Conservation (phyloP, 2,329 filamentous ascomycete genomes). For the Xylaria polymorpha region DNA sequence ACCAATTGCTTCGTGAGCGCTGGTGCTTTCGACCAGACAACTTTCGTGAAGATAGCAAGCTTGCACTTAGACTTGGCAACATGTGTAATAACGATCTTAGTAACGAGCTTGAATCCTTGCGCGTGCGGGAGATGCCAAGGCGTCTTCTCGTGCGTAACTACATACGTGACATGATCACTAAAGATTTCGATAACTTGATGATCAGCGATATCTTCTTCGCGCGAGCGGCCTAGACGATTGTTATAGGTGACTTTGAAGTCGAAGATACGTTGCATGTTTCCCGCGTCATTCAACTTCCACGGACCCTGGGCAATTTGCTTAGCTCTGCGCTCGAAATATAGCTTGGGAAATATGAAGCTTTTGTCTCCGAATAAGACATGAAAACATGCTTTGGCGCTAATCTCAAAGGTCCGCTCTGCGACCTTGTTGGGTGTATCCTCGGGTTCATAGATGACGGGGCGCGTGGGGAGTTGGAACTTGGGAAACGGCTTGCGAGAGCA, state of each 20-base stretch:
- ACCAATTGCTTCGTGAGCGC: conserved; percentile 70
- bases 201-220: conserved; percentile 75
- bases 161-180: conserved; percentile 78
- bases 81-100: conserved; percentile 94
- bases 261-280: conserved; percentile 81
- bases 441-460: conserved; percentile 86
- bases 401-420: conserved; percentile 84
- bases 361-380: conserved; percentile 97
- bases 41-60: conserved; percentile 84
- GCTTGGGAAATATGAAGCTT: conserved; percentile 90
- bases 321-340: conserved; percentile 85
- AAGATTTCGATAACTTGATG: conserved; percentile 87
- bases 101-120: conserved; percentile 81
- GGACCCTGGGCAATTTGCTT: conserved; percentile 86
- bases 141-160: conserved; percentile 70
- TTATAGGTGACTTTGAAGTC: conserved; percentile 78
- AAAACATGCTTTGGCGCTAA: conserved; percentile 94
- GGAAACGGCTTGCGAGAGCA: conserved; percentile 58
- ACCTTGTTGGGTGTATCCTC: conserved; percentile 80
- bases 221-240: conserved; percentile 72
- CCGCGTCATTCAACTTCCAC: conserved; percentile 79
- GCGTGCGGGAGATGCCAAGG: conserved; percentile 89
- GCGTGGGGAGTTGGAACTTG: conserved; percentile 84
- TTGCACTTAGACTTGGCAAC: conserved; percentile 92
- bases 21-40: conserved; percentile 84